phyloP scores from a whole-genome alignment of 2,329 filamentous ascomycete genomes.

The Phaeosphaeria sp. region DNA sequence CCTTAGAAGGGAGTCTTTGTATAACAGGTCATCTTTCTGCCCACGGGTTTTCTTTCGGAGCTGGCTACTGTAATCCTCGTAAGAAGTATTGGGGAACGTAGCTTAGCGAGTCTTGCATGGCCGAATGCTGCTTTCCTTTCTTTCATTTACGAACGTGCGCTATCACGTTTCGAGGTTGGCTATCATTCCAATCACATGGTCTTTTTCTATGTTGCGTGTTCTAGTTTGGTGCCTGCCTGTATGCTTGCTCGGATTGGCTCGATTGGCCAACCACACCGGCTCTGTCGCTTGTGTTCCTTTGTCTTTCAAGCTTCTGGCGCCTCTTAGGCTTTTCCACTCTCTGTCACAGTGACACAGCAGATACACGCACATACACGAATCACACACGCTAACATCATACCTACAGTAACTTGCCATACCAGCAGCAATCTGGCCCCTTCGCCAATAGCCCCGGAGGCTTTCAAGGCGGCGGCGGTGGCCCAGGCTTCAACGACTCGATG shows the following conservation, averaged over 20 bases:
- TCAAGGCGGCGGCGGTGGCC: conserved; percentile 16
- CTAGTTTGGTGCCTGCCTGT: conserved; percentile 26
- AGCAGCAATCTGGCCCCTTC: conserved; percentile 1
- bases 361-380: background rate
- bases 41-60: conserved; percentile 40
- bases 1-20: conserved; percentile 45
- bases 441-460: conserved; percentile 5
- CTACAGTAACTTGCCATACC: conserved; percentile 3
- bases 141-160: conserved; percentile 32
- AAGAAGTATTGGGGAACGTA: conserved; percentile 41
- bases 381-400: background rate
- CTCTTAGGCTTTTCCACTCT: conserved; percentile 5
- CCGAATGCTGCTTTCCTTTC: conserved; percentile 38
- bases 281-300: conserved; percentile 13
- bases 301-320: background rate
- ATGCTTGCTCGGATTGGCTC: conserved; percentile 32
- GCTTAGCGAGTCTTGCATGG: conserved; percentile 46
- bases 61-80: conserved; percentile 30
- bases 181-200: conserved; percentile 46
- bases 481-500: conserved; percentile 9
- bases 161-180: conserved; percentile 43
- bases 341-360: conserved; percentile 1
- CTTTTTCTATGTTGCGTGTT: conserved; percentile 37
- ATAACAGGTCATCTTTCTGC: conserved; percentile 46
- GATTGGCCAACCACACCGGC: background rate